Evolutionary conservation across 2,329 filamentous ascomycete genomes (phyloP).

Genomic region (Aspergillus sp.): DNA sequence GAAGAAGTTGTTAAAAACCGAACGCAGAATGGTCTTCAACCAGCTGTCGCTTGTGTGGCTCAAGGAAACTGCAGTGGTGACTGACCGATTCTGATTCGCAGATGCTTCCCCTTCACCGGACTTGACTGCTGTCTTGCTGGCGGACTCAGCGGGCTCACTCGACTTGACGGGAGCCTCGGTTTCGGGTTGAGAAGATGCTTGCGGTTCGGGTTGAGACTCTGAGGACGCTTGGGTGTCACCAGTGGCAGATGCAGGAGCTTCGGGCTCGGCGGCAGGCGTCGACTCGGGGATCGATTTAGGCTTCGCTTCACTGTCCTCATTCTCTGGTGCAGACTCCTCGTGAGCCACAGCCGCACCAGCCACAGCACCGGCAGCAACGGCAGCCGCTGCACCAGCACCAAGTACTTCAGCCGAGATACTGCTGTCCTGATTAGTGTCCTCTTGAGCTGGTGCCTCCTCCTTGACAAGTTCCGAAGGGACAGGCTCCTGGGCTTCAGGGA

Average conservation of each 20-base stretch:
- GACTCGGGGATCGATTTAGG: constrained; percentile 4
- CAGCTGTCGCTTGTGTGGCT: constrained; percentile 32
- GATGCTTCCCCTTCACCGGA: constrained; percentile 15
- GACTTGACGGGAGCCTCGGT: constrained; percentile 6
- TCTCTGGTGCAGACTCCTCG: constrained; percentile 9
- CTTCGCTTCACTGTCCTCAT: constrained; percentile 9
- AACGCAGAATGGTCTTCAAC: constrained; percentile 33
- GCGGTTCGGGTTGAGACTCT: constrained; percentile 19
- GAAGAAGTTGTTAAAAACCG: constrained; percentile 34
- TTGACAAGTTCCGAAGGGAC: constrained; percentile 2
- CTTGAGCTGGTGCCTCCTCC: constrained; percentile 7
- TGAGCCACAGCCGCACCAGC: constrained; percentile 17
- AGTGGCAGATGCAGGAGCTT: background rate
- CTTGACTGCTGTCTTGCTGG: constrained; percentile 8
- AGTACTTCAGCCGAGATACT: constrained; percentile 15
- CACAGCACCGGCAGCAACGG: constrained; percentile 18
- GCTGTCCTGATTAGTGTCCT: constrained; percentile 12
- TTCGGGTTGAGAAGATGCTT: constrained; percentile 54
- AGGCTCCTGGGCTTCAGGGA: constrained; percentile 1
- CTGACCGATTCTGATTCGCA: constrained; percentile 30
- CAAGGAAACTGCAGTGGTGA: constrained; percentile 29
- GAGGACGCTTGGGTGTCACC: constrained; percentile 2
- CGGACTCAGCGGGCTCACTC: constrained; percentile 5
- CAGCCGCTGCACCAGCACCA: constrained; percentile 19
- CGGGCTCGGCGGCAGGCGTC: constrained; percentile 16